These are phyloP conservation scores for Herpotrichia juniperi DNA, from an alignment of 2,329 filamentous ascomycete species.

Conservation along the genomic window DNA sequence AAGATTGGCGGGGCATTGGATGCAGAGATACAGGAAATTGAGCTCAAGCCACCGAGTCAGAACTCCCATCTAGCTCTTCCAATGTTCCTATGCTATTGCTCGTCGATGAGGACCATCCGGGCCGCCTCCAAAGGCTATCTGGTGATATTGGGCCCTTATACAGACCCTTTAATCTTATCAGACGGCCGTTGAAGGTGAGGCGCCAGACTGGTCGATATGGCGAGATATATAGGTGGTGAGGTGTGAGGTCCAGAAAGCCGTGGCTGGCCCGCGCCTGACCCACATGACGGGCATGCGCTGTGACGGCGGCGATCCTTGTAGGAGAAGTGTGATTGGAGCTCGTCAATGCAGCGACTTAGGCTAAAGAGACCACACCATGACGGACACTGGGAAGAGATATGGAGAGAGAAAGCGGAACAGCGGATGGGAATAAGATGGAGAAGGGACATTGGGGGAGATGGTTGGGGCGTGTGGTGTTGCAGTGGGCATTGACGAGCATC, in stretches of 20 bases:
- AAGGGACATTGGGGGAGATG: conserved; percentile 6
- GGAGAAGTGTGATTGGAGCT: conserved; percentile 22
- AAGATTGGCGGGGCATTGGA: conserved; percentile 16
- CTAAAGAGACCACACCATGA: conserved; percentile 22
- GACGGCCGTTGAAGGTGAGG: conserved; percentile 19
- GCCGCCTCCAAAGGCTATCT: conserved; percentile 15
- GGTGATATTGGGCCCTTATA: conserved; percentile 15
- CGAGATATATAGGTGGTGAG: conserved; percentile 31
- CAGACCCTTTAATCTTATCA: conserved; percentile 42
- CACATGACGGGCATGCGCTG: conserved; percentile 25
- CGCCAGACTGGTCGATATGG: conserved; percentile 15
- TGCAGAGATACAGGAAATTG: conserved; percentile 39
- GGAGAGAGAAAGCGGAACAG: conserved; percentile 9
- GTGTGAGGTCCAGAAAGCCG: conserved; percentile 33
- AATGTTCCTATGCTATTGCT: conserved; percentile 26
- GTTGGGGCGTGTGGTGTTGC: conserved; percentile 37
- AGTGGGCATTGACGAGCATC: conserved; percentile 34
- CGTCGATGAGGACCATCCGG: conserved; percentile 10
- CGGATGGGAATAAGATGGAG: conserved; percentile 7
- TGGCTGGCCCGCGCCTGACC: conserved; percentile 19
- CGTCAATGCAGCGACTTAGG: conserved; percentile 30
- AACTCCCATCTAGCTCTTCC: conserved; percentile 29
- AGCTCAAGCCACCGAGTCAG: conserved; percentile 43
- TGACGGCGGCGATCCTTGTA: conserved; percentile 24
- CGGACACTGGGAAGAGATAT: conserved; percentile 5